These are phyloP conservation scores for Fusarium scirpi DNA, from an alignment of 2,329 filamentous ascomycete species.

Conservation along the genomic window DNA sequence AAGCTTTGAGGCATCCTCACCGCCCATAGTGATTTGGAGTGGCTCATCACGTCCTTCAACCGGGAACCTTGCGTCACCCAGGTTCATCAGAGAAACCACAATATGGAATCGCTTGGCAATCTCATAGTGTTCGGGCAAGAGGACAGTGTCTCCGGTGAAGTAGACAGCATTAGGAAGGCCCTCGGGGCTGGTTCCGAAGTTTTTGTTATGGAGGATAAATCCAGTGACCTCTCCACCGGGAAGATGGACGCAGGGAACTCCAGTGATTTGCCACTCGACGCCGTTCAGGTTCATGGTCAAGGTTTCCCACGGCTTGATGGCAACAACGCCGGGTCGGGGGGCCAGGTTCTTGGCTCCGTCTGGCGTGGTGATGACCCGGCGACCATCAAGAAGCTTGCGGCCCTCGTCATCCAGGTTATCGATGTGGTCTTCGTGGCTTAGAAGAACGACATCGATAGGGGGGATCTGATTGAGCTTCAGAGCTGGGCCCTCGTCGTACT, in stretches of 20 bases:
- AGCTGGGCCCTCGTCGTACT: not conserved
- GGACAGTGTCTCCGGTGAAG: not conserved
- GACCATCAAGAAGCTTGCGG: not conserved
- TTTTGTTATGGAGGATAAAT: not conserved
- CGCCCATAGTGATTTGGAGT: not conserved
- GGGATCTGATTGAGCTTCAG: not conserved
- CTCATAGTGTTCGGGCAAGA: not conserved
- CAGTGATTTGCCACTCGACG: not conserved
- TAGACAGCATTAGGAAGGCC: not conserved
- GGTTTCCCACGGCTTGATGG: not conserved
- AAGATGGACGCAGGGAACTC: not conserved
- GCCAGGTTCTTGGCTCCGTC: not conserved
- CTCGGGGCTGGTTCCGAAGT: not conserved
- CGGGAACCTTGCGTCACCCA: not conserved
- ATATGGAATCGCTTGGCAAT: not conserved
- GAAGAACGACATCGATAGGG: not conserved
- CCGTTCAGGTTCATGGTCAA: not conserved
- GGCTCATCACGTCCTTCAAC: not conserved
- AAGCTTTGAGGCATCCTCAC: not conserved
- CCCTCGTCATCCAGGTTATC: not conserved
- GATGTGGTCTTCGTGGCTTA: conserved; percentile 1
- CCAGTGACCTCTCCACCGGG: not conserved
- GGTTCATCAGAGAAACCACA: not conserved
- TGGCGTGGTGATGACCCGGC: not conserved
- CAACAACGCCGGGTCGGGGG: not conserved